Evolutionary conservation across 2,329 filamentous ascomycete genomes (phyloP).

Genomic region (Pseudogymnoascus sp.): DNA sequence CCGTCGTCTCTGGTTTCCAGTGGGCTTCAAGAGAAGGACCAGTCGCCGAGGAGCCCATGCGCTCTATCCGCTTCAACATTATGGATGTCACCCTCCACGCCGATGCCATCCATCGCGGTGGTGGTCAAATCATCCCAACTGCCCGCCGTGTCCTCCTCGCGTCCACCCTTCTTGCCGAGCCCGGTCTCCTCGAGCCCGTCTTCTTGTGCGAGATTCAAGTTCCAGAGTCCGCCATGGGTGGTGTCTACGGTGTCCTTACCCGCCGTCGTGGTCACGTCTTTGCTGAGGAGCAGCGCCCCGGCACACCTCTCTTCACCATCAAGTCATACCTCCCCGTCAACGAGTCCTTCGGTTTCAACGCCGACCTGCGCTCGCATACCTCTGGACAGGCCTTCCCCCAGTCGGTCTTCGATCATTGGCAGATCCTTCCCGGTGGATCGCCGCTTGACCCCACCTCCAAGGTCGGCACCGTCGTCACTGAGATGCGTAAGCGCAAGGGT

Average conservation of each 20-base stretch:
- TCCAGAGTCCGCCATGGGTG: slow-evolving; percentile 96
- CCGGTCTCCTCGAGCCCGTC: slow-evolving; percentile 89
- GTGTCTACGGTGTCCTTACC: slow-evolving; percentile 98
- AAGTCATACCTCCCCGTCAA: slow-evolving; percentile 95
- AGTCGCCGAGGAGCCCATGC: slow-evolving; percentile 96
- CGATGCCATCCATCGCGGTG: slow-evolving; percentile 99
- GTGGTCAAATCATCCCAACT: slow-evolving; percentile 97
- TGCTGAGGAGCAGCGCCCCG: slow-evolving; percentile 93
- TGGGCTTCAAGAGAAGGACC: slow-evolving; percentile 98
- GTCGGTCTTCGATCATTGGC: slow-evolving; percentile 98
- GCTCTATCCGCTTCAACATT: slow-evolving; percentile 95
- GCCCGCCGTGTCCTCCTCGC: slow-evolving; percentile 97
- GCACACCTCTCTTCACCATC: slow-evolving; percentile 98
- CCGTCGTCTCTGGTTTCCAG: slow-evolving; percentile 98
- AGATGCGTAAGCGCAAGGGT: slow-evolving; percentile 99
- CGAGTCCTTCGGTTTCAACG: slow-evolving; percentile 98
- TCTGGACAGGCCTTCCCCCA: slow-evolving; percentile 98
- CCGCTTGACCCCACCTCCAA: slow-evolving; percentile 75
- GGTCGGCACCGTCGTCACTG: slow-evolving; percentile 72
- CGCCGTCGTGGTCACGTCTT: slow-evolving; percentile 98
- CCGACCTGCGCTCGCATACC: slow-evolving; percentile 86
- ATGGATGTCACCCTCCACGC: slow-evolving; percentile 99
- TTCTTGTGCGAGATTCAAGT: slow-evolving; percentile 99
- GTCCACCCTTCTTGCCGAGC: slow-evolving; percentile 80
- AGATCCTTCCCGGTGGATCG: slow-evolving; percentile 88